Evolutionary conservation across 1,284 basidiomycete genomes (phyloP).

Genomic region (Tilletia indica): DNA sequence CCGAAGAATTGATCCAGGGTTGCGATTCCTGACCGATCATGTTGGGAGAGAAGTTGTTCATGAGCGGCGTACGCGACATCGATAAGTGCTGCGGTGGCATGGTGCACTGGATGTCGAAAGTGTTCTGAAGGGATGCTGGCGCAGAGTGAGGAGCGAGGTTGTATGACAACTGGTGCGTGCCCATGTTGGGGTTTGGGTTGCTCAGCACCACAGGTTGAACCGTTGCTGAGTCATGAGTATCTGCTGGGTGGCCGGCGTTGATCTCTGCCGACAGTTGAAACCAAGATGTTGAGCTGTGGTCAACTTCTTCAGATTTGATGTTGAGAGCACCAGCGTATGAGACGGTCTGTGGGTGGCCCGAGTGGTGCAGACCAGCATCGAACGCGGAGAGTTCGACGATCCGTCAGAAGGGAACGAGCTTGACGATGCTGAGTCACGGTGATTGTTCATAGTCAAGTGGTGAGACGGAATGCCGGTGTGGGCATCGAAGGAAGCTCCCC

Average conservation of each 20-base stretch:
- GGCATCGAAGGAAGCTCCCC: too few relatives aligned
- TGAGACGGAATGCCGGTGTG: too few relatives aligned
- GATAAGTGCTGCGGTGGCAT: too few relatives aligned
- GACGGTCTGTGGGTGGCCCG: neutral
- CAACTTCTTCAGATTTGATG: neutral
- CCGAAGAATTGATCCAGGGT: too few relatives aligned
- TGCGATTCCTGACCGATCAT: too few relatives aligned
- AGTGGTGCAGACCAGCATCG: too few relatives aligned
- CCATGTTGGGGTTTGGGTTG: neutral
- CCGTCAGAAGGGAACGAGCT: too few relatives aligned
- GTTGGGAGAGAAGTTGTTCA: too few relatives aligned
- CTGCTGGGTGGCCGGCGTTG: neutral
- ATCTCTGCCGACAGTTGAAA: neutral
- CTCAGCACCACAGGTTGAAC: neutral
- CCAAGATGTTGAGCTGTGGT: neutral
- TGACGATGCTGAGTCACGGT: too few relatives aligned
- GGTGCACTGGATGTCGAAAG: neutral
- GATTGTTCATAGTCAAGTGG: too few relatives aligned
- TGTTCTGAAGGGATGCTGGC: neutral
- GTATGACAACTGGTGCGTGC: neutral
- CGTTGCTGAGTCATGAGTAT: neutral
- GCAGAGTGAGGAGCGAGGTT: neutral
- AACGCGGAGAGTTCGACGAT: too few relatives aligned
- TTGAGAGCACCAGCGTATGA: neutral
- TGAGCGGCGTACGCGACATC: too few relatives aligned